phyloP scores from a whole-genome alignment of 148 eudicot genomes.

The Rhododendron ferrugineum region DNA sequence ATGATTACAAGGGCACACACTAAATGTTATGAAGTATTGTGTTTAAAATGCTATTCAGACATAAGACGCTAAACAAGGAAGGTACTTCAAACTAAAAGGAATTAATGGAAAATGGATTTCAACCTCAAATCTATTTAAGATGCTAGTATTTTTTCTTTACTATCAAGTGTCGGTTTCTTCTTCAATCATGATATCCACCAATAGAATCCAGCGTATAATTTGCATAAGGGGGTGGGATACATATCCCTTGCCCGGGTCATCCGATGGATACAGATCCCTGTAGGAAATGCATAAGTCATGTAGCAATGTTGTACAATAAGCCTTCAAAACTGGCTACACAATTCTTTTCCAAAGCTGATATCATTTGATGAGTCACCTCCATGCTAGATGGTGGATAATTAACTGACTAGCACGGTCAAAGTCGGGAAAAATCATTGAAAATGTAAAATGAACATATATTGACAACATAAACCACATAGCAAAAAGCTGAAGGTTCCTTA shows the following conservation, averaged over 20 bases:
- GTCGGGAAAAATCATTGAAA: not conserved
- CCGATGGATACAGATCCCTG: not conserved
- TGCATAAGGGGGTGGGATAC: not conserved
- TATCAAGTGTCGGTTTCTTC: not conserved
- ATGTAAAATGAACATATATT: not conserved
- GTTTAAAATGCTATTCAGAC: not conserved
- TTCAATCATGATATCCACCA: not conserved
- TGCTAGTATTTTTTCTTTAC: not conserved
- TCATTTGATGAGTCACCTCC: not conserved
- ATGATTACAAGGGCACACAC: not conserved
- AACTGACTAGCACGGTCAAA: not conserved
- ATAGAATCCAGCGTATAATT: not conserved
- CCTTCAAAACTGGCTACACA: not conserved
- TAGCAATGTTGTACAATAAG: not conserved
- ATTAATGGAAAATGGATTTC: not conserved
- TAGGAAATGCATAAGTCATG: not conserved
- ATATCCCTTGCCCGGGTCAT: not conserved
- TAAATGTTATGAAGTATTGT: not conserved
- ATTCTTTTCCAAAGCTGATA: not conserved
- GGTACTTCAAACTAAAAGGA: not conserved
- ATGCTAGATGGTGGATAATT: not conserved
- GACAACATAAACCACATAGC: not conserved
- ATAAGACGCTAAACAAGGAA: not conserved
- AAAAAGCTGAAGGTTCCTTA: not conserved
- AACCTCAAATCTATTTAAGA: not conserved